Evolutionary conservation across 1,284 basidiomycete species (phyloP).

Genomic region (Pascua guehoae): DNA sequence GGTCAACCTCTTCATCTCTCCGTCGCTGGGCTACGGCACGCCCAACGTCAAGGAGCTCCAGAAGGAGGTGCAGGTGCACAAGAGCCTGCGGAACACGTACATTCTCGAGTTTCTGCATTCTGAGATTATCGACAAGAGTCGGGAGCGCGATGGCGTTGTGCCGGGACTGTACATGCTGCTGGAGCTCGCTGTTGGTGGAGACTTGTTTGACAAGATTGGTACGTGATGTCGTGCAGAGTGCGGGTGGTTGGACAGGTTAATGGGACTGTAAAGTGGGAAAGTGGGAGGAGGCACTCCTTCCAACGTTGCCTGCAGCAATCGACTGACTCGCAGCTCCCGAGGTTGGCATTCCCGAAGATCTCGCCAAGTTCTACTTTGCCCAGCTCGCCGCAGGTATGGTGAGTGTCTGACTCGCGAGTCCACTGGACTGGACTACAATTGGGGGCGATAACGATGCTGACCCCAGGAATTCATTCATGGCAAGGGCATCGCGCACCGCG

Average conservation of each 20-base stretch:
- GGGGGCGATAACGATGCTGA: not conserved
- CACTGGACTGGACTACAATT: no score
- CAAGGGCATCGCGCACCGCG: conserved; percentile 90
- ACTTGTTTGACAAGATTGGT: conserved; percentile 98
- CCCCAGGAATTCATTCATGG: conserved; percentile 73
- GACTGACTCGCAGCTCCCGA: conserved; percentile 63
- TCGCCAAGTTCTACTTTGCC: conserved; percentile 86
- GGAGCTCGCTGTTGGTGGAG: conserved; percentile 88
- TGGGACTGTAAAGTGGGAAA: not conserved
- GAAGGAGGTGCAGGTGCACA: conserved; percentile 91
- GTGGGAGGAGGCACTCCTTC: no score
- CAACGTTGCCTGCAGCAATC: not conserved
- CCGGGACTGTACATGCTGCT: conserved; percentile 89
- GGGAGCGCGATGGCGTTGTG: conserved; percentile 51
- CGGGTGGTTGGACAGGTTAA: not conserved
- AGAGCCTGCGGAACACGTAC: conserved; percentile 72
- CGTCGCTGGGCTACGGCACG: conserved; percentile 29
- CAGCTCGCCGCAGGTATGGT: conserved; percentile 77
- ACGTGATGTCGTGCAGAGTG: conserved; percentile 14
- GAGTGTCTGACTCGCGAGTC: conserved; percentile 11
- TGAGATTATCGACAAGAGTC: conserved; percentile 66
- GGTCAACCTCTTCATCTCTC: conserved; percentile 55
- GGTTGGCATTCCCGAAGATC: conserved; percentile 77
- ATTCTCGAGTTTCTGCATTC: conserved; percentile 82
- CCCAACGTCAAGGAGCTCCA: conserved; percentile 68